Percentiles rank a stretch among this genome's conserved stretches.
Evolutionary conservation across 768 basidiomycete genomes (phyloP).

Genomic region (Sistotremastrum suecicum): DNA sequence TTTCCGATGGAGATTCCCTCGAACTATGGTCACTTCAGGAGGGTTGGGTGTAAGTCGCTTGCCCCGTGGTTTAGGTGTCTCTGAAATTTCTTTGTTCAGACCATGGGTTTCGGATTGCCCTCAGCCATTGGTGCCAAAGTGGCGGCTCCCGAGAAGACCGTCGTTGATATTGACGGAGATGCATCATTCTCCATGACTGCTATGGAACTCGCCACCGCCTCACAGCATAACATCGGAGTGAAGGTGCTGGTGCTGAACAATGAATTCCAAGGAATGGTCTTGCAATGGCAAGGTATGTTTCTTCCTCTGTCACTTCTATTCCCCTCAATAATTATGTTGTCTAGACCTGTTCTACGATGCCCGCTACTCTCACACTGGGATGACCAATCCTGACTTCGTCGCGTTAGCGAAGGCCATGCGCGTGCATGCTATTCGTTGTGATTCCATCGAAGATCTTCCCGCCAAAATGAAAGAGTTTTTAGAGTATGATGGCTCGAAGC

Average conservation of each 20-base stretch:
- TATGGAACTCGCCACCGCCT: slow-evolving; percentile 94
- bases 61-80: slow-evolving; percentile 2
- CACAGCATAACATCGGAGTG: slow-evolving; percentile 85
- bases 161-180: slow-evolving; percentile 95
- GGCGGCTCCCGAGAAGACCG: slow-evolving; percentile 82
- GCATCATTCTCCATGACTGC: slow-evolving; percentile 99
- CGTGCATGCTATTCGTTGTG: slow-evolving; percentile 78
- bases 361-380: slow-evolving; percentile 91
- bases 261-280: slow-evolving; percentile 98
- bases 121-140: slow-evolving; percentile 95
- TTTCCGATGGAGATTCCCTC: slow-evolving; percentile 81
- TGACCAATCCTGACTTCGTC: slow-evolving; percentile 95
- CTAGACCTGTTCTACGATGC: slow-evolving; percentile 89
- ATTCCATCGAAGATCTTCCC: slow-evolving; percentile 59
- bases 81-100: slow-evolving; percentile 28
- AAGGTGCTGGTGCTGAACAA: slow-evolving; percentile 91
- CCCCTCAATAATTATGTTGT: background rate
- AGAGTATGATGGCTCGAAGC: slow-evolving; percentile 78
- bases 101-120: slow-evolving; percentile 97
- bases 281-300: slow-evolving; percentile 89
- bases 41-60: slow-evolving; percentile 69
- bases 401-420: slow-evolving; percentile 82
- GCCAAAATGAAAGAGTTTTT: slow-evolving; percentile 98
- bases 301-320: background rate
- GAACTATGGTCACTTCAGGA: slow-evolving; percentile 83